Conservation (phyloP, 75 land plant genomes). For the Cryptomeria japonica region DNA sequence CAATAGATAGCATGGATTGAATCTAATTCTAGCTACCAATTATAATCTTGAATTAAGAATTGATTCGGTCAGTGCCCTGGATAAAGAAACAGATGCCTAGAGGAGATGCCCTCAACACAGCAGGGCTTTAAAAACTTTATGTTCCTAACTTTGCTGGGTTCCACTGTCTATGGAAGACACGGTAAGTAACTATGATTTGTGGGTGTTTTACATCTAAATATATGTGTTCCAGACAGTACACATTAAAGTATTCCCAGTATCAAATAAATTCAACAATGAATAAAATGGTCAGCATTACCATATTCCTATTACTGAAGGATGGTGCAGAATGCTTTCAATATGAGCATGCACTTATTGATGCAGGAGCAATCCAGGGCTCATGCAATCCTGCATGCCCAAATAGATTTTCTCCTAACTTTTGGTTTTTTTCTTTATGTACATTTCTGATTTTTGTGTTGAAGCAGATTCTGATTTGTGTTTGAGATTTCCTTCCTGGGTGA, state of each 20-base stretch:
- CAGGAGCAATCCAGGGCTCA: too few relatives aligned
- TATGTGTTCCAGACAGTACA: not conserved
- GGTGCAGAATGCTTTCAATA: not conserved
- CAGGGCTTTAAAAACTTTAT: not conserved
- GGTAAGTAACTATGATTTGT: not conserved
- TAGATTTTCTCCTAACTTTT: too few relatives aligned
- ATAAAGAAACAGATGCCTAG: not conserved
- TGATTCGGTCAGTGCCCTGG: not conserved
- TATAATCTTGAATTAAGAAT: not conserved
- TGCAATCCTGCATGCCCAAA: too few relatives aligned
- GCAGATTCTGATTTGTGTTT: too few relatives aligned
- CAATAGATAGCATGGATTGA: not conserved
- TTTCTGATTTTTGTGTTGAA: too few relatives aligned
- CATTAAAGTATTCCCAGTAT: not conserved
- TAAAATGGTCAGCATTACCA: not conserved
- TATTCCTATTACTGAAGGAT: not conserved
- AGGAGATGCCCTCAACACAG: not conserved
- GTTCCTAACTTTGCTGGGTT: not conserved
- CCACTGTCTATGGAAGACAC: not conserved
- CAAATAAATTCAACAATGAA: not conserved
- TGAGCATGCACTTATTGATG: not conserved
- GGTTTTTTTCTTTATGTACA: too few relatives aligned
- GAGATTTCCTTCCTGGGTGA: too few relatives aligned
- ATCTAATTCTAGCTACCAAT: not conserved
- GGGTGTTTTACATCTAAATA: not conserved